Evolutionary conservation across 2,329 filamentous ascomycete genomes (phyloP).

Genomic region (Cladophialophora chaetospira): DNA sequence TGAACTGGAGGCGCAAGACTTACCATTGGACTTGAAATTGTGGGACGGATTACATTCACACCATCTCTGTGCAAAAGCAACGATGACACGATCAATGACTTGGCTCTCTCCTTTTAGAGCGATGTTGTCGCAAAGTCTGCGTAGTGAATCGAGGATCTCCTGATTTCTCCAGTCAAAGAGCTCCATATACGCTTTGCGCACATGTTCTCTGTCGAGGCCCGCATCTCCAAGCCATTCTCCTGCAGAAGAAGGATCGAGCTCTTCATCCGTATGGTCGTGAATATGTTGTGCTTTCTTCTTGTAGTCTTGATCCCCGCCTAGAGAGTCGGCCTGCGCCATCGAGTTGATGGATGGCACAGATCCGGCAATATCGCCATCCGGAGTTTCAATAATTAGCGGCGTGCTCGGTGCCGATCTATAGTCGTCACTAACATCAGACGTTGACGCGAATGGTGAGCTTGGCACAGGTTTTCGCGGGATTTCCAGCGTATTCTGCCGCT

Average conservation of each 20-base stretch:
- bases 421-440: conserved; percentile 43
- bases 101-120: conserved; percentile 90
- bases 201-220: conserved; percentile 54
- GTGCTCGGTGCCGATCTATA: conserved; percentile 50
- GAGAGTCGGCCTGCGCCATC: conserved; percentile 11
- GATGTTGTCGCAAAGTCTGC: conserved; percentile 78
- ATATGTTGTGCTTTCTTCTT: conserved; percentile 75
- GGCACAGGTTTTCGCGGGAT: conserved; percentile 7
- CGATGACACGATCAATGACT: conserved; percentile 91
- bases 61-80: conserved; percentile 87
- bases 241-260: conserved; percentile 75
- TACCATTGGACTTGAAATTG: conserved; percentile 86
- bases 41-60: conserved; percentile 90
- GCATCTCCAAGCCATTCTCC: conserved; percentile 84
- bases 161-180: conserved; percentile 82
- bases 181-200: conserved; percentile 83
- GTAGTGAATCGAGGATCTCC: conserved; percentile 76
- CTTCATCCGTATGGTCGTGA: conserved; percentile 80
- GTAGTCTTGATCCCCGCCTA: neutral
- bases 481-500: conserved; percentile 5
- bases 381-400: conserved; percentile 40
- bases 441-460: conserved; percentile 17
- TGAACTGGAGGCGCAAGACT: conserved; percentile 37
- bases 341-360: conserved; percentile 10
- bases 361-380: conserved; percentile 25